Evolutionary conservation across 1,284 basidiomycete species (phyloP).

Genomic region (Xerocomus nothofagi): DNA sequence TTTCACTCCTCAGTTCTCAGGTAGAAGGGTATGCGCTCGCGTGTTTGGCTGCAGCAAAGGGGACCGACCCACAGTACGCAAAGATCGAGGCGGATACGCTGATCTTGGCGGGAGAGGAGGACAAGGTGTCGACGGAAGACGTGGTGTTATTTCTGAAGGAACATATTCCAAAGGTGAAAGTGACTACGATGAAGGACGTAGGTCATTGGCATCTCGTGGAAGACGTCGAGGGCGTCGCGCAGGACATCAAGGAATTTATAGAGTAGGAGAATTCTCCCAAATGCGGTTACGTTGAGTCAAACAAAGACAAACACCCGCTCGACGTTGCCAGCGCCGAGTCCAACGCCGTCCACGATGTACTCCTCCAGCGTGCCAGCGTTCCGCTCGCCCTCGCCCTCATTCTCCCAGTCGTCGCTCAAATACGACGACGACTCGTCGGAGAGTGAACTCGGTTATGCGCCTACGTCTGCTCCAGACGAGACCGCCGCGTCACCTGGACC

Average conservation of each 20-base stretch:
- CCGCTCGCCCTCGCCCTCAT: conserved; percentile 35
- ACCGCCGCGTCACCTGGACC: conserved; percentile 29
- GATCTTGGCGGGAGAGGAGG: conserved; percentile 9
- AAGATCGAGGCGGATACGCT: conserved; percentile 4
- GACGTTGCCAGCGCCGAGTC: not conserved
- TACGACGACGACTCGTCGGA: conserved; percentile 30
- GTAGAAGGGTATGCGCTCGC: conserved; percentile 3
- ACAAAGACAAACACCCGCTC: conserved; percentile 22
- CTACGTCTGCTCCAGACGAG: conserved; percentile 16
- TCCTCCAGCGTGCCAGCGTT: conserved; percentile 17
- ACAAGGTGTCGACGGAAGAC: not conserved
- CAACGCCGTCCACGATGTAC: conserved; percentile 26
- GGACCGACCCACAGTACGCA: not conserved
- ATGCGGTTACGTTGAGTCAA: no score
- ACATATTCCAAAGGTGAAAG: not conserved
- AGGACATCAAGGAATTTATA: conserved; percentile 3
- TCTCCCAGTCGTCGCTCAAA: conserved; percentile 32
- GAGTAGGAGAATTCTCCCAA: no score
- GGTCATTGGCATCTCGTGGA: conserved; percentile 8
- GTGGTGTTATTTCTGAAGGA: conserved; percentile 4
- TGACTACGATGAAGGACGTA: conserved; percentile 4
- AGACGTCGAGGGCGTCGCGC: conserved; percentile 2
- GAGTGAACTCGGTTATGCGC: conserved; percentile 15
- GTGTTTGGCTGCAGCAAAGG: not conserved
- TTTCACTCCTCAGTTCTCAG: conserved; percentile 2